Percentiles rank a stretch among this genome's conserved stretches.
These are phyloP conservation scores for Cadophora sp. DNA, from an alignment of 2,329 filamentous ascomycete species.

Conservation along the genomic window DNA sequence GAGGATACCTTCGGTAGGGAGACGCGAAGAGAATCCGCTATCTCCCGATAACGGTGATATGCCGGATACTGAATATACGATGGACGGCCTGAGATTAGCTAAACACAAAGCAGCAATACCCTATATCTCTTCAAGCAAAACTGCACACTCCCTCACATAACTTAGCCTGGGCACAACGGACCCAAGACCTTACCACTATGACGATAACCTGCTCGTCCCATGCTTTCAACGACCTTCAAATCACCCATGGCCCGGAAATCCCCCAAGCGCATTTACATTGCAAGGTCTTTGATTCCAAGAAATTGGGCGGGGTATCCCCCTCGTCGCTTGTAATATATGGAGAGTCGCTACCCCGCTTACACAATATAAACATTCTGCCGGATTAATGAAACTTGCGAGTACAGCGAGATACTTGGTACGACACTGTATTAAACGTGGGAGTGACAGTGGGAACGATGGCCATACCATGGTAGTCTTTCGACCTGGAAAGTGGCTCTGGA, in stretches of 20 bases:
- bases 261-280: not conserved
- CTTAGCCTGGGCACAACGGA: no score
- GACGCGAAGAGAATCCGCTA: not conserved
- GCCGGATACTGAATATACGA: not conserved
- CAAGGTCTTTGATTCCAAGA: not conserved
- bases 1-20: conserved; percentile 1
- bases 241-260: not conserved
- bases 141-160: not conserved
- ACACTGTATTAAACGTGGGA: not conserved
- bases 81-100: not conserved
- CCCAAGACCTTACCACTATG: not conserved
- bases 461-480: not conserved
- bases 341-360: conserved; percentile 6
- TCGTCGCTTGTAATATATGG: not conserved
- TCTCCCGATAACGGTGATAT: not conserved
- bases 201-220: not conserved
- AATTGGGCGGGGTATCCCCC: not conserved
- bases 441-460: not conserved
- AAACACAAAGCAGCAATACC: not conserved
- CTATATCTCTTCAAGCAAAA: not conserved
- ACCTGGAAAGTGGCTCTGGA: not conserved
- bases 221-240: not conserved
- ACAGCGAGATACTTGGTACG: not conserved
- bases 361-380: conserved; percentile 14
- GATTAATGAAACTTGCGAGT: conserved; percentile 4